These are phyloP conservation scores for Calcarisporium arbuscula DNA, from an alignment of 2,329 filamentous ascomycete genomes.

Conservation along the genomic window DNA sequence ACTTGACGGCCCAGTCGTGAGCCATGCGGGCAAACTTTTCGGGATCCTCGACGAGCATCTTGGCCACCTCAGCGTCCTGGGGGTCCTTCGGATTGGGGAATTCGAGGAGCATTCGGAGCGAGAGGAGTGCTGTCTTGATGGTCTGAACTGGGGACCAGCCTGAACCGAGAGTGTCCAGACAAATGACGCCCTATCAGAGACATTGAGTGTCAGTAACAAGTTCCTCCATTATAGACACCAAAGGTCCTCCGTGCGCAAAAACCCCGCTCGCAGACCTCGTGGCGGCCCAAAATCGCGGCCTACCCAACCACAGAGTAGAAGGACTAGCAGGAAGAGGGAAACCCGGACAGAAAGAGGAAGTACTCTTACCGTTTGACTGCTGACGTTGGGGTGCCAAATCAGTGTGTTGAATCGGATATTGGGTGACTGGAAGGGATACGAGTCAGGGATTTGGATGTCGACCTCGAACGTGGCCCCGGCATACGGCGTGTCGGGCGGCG, in stretches of 20 bases:
- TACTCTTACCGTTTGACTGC: conserved; percentile 74
- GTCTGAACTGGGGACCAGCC: conserved; percentile 96
- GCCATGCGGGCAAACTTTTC: conserved; percentile 75
- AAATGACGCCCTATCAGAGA: conserved; percentile 77
- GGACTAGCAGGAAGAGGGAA: too few relatives aligned
- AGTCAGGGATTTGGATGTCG: conserved; percentile 79
- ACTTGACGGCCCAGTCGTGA: conserved; percentile 81
- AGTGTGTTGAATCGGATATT: conserved; percentile 87
- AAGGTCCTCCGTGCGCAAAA: too few relatives aligned
- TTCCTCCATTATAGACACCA: too few relatives aligned
- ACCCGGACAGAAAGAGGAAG: too few relatives aligned
- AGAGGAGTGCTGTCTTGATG: conserved; percentile 91
- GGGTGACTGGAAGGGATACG: conserved; percentile 91
- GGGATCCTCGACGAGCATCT: conserved; percentile 76
- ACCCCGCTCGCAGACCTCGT: too few relatives aligned
- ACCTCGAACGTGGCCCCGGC: conserved; percentile 77
- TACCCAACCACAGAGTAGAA: too few relatives aligned
- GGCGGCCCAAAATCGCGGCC: too few relatives aligned
- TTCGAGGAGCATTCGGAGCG: conserved; percentile 86
- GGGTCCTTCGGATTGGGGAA: conserved; percentile 93
- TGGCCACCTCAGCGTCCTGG: conserved; percentile 91
- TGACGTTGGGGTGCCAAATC: conserved; percentile 97
- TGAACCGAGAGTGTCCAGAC: conserved; percentile 81
- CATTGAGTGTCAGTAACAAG: too few relatives aligned
- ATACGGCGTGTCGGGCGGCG: conserved; percentile 89